Evolutionary conservation across 2,329 filamentous ascomycete species (phyloP).

Genomic region (Ceratocystis cacaofunesta): DNA sequence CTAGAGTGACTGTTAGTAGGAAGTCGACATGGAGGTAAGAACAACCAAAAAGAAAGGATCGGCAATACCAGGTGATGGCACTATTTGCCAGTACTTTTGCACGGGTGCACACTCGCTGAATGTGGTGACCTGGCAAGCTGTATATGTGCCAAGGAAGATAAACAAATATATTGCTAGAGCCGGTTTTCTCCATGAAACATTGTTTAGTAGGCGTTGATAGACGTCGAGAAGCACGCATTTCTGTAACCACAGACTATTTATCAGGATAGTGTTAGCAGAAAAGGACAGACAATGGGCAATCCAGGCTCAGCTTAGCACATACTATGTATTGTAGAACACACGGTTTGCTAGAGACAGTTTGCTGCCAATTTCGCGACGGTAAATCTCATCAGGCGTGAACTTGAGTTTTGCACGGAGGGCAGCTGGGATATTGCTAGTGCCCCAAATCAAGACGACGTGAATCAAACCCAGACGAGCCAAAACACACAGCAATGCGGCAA

Average conservation of each 20-base stretch:
- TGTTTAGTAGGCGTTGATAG: slow-evolving; percentile 20
- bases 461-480: slow-evolving; percentile 21
- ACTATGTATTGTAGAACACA: slow-evolving; percentile 25
- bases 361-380: slow-evolving; percentile 25
- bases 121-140: slow-evolving; percentile 24
- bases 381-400: slow-evolving; percentile 24
- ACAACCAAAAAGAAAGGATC: neutral
- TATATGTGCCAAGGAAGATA: slow-evolving; percentile 23
- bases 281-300: neutral
- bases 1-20: slow-evolving; percentile 14
- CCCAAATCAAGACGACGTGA: slow-evolving; percentile 26
- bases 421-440: slow-evolving; percentile 24
- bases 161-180: slow-evolving; percentile 21
- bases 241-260: slow-evolving; percentile 22
- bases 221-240: slow-evolving; percentile 22
- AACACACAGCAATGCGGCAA: slow-evolving; percentile 28
- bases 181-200: slow-evolving; percentile 20
- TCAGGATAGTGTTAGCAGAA: neutral
- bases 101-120: slow-evolving; percentile 32
- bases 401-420: slow-evolving; percentile 19
- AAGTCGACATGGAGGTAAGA: neutral
- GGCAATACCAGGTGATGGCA: slow-evolving; percentile 26
- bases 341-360: slow-evolving; percentile 24
- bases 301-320: slow-evolving; percentile 18
- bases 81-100: slow-evolving; percentile 41